A percentile compares a stretch with the other conserved stretches of the same genome.
Conservation (phyloP, 345 rosid genomes). For the Eucalyptus cloeziana region DNA sequence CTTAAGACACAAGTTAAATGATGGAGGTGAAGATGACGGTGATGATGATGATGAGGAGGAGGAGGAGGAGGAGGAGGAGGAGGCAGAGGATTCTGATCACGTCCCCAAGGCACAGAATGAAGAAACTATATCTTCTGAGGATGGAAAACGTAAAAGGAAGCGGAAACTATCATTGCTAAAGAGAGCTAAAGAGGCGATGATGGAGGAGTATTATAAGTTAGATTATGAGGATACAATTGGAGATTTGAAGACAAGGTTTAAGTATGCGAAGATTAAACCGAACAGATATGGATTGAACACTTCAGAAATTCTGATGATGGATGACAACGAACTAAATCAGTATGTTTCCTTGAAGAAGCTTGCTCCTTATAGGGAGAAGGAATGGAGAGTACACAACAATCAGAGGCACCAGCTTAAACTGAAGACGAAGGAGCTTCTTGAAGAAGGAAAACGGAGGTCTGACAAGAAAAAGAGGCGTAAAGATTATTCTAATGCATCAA, state of each 20-base stretch:
- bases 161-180: conserved; percentile 46
- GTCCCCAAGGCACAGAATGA: neutral
- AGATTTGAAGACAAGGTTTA: conserved; percentile 84
- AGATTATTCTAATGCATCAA: neutral
- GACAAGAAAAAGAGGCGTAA: conserved; percentile 29
- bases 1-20: conserved; percentile 22
- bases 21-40: conserved; percentile 2
- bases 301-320: conserved; percentile 42
- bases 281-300: conserved; percentile 52
- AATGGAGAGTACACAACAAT: conserved; percentile 57
- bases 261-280: conserved; percentile 61
- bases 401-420: conserved; percentile 40
- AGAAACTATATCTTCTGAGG: conserved; percentile 14
- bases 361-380: conserved; percentile 64
- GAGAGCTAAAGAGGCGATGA: conserved; percentile 59
- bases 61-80: neutral
- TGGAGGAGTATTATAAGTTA: conserved; percentile 86
- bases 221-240: conserved; percentile 90
- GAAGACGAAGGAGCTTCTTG: conserved; percentile 30
- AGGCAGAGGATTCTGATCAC: neutral
- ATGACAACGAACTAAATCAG: conserved; percentile 74
- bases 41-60: neutral
- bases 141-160: conserved; percentile 59
- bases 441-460: conserved; percentile 11
- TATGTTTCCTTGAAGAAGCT: conserved; percentile 76